Evolutionary conservation across 2,329 filamentous ascomycete species (phyloP), one percentile per base, ranked within the genome.

Genomic region (Pseudofabraea citricarpa): DNA sequence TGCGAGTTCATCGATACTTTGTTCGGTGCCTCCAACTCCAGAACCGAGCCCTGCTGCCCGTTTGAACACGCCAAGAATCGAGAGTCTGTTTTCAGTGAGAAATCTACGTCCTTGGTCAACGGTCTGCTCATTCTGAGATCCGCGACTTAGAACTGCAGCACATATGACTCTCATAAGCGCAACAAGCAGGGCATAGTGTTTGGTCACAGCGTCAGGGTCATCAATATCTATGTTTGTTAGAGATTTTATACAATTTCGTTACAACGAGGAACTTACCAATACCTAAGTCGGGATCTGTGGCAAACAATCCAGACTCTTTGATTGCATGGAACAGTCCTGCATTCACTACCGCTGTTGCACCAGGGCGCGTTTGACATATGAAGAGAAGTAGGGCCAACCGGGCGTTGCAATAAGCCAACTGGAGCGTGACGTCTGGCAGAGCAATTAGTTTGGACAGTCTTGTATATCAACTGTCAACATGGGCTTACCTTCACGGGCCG

Each of bases 51-150:
- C 87, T 0, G 87, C 87, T 55, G 87, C 87, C 53, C 90, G 77
- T 70, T 98, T 98, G 58, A 98, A 87, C 16, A 95, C 83, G 36
- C 90, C 86, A 51, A 93, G 81, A 56, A 97, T 87, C 44, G 90
- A 81, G 63, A 84, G 81, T 49, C 91, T 77, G 63, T 95, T 89
- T 51, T 93, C 85, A 5, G 77, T 75, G 47, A 98, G 70, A 66
- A 98, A 98, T 26, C 74, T 74, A 44, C 86, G 79, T 1, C 85
- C 90, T 60, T 90, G 87, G 31, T 83, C 75, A 31, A 90, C 65
- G 2, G 78, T 79, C 46, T 80, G 74, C 44, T 81, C 78, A 62
- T 95, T 95, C 57, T 94, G 85, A 15, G 84, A 74, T 0, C 91
- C 91, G 36, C 89, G 79, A 50, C 83, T 85, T 38, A 96, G 75